phyloP scores from a whole-genome alignment of 192 early-diverging fungal genomes.

The Rhizophagus prolifer region DNA sequence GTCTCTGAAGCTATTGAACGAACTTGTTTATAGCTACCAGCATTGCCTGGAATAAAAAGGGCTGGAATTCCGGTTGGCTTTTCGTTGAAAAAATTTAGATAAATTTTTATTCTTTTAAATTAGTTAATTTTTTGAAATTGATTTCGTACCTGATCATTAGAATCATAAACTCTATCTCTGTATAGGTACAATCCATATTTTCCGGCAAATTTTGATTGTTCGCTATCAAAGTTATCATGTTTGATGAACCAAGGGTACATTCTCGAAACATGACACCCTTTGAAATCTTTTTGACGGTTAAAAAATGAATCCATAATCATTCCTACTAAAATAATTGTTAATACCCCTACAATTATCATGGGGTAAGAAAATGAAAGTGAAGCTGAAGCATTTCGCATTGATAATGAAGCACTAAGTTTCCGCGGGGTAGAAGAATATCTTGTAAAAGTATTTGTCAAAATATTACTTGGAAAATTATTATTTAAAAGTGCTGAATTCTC shows the following conservation, averaged over 20 bases:
- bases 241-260: slow-evolving; percentile 56
- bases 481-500: background rate
- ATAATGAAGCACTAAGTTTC: background rate
- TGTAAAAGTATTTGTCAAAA: background rate
- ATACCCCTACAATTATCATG: slow-evolving; percentile 30
- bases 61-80: slow-evolving; percentile 76
- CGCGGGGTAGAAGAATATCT: background rate
- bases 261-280: slow-evolving; percentile 52
- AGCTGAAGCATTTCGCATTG: slow-evolving; percentile 22
- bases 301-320: slow-evolving; percentile 65
- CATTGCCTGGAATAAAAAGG: slow-evolving; percentile 93
- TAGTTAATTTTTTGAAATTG: background rate
- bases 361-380: slow-evolving; percentile 21
- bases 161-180: slow-evolving; percentile 60
- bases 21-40: slow-evolving; percentile 89
- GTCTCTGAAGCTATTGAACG: slow-evolving; percentile 81
- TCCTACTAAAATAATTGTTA: slow-evolving; percentile 29
- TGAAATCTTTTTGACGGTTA: slow-evolving; percentile 59
- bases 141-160: slow-evolving; percentile 40
- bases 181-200: slow-evolving; percentile 82
- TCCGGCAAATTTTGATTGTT: slow-evolving; percentile 58
- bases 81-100: slow-evolving; percentile 9
- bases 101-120: slow-evolving; percentile 3
- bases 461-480: background rate
- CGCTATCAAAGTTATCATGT: slow-evolving; percentile 49